Base-by-base conservation (phyloP, 2,329 filamentous ascomycete genomes). In the Sordariomycetes sp. region DNA sequence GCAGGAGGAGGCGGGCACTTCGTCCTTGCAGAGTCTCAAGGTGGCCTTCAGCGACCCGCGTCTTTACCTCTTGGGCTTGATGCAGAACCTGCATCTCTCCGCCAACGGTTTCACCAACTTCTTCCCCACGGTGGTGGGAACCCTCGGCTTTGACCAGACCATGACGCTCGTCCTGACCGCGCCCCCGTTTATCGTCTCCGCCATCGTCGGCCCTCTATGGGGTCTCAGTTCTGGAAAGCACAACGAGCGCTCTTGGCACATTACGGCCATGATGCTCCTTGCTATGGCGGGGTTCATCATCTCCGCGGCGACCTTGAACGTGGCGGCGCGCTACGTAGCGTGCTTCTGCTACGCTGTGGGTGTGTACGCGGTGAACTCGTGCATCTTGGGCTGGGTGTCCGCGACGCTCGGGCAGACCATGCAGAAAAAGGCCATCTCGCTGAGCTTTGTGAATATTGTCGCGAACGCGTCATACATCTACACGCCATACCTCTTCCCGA, bases 51-150 rank as follows among this genome's bases (percentile, higher is more conserved):
- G 58, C 7, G 71, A 74, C 50, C 64, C 65, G 35, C 73, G 72
- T 62, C 67, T 67, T 10, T 73, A 71, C 70, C 63, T 72, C 8
- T 64, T 73, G 7, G 60, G 43, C n/a, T 53, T 62, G 35, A 60
- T 28, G 79, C 77, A 80, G 62, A 80, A 81, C 65, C 77, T 80
- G 64, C 78, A 81, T 64, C 67, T 81, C 16, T 76, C 75, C 1
- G 77, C 79, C 1, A 78, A 70, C 57, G 70, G 69, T 0, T 74
- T 60, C 25, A 54, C 52, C 53, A 54, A 54, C 60, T 66, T 65
- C 59, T 66, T 70, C 59, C 67, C 68, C 3, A 67, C 65, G 1
- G 66, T 71, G 20, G 66, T 68, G 1, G 57, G 64, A 57, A 61
- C 65, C 3, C 62, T 71, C 40, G 63, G 60, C 2, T 65, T 62